Percentiles rank a stretch among this genome's conserved stretches.
Evolutionary conservation across 1,139 yeast genomes (phyloP).

Genomic region (Candida tetrigidarum): DNA sequence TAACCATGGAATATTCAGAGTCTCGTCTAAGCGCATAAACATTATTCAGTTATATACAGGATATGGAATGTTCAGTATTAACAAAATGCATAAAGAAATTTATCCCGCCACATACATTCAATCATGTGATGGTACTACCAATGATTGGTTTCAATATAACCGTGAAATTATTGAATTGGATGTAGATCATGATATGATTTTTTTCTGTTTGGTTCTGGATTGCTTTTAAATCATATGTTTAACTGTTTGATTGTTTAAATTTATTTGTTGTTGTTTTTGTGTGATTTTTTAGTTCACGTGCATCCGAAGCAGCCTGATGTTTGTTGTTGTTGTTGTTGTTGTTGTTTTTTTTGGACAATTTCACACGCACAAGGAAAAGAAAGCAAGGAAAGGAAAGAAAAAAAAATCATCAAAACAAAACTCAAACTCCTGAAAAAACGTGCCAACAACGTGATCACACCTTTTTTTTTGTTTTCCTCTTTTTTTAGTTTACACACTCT

Average conservation of each 20-base stretch:
- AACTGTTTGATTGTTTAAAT: too few relatives aligned
- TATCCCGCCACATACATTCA: neutral
- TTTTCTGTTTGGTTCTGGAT: too few relatives aligned
- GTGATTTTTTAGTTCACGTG: too few relatives aligned
- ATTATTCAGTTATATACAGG: constrained; percentile 2
- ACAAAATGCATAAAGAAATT: neutral
- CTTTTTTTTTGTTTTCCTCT: constrained; percentile 1
- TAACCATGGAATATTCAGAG: neutral
- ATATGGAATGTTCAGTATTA: too few relatives aligned
- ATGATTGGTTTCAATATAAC: too few relatives aligned
- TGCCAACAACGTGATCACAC: constrained; percentile 10
- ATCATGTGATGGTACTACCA: too few relatives aligned
- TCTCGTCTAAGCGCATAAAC: neutral
- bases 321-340: neutral
- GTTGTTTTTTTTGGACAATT: neutral
- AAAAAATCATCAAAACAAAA: constrained; percentile 5
- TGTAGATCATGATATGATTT: too few relatives aligned
- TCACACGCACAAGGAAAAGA: neutral
- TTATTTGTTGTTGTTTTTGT: too few relatives aligned
- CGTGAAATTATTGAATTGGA: too few relatives aligned
- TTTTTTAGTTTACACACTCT: constrained; percentile 3
- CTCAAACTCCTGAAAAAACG: constrained; percentile 6
- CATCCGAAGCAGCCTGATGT: too few relatives aligned
- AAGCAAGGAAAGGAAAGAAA: neutral
- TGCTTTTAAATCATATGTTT: too few relatives aligned